Evolutionary conservation across 306 rosid genomes (phyloP), one percentile per base, ranked within the genome.

Genomic region (Rosa persica): DNA sequence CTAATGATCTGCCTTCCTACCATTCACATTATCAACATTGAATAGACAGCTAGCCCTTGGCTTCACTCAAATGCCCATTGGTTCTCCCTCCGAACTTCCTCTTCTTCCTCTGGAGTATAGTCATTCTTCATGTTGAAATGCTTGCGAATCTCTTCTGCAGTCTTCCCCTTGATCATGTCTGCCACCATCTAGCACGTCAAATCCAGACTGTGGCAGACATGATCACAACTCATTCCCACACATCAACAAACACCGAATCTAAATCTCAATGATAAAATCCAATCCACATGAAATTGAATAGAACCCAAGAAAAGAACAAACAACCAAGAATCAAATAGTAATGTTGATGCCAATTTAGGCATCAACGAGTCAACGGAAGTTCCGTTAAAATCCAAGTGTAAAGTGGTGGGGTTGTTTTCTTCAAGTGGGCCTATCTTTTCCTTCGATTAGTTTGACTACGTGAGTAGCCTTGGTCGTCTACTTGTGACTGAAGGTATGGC

Each of bases 51-150:
- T n/a, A n/a, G 42, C 40, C 69, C 9, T 5, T 8, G 11, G n/a
- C 20, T 46, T 72, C 76, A 16, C 17, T 48, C 62, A 49, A 72
- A 72, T 25, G 76, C 76, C 76, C 76, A 72, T 19, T 6, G 3
- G 7, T 72, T 72, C 27, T 72, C 62, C 43, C n/a, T 16, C 6
- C 76, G 62, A 6, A 72, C 23, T 9, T 30, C 23, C 4, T 12
- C 76, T 49, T 72, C 76, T 49, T 72, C 62, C 43, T 72, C 62
- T 4, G 44, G 61, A 12, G 61, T 71, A 8, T 23, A 71, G 60
- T 71, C 75, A 49, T 71, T 71, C 61, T 4, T 48, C 7, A 71
- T 72, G 61, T 72, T 48, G n/a, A 72, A 67, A 17, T 3, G 5
- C 20, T 27, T 6, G 42, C 68, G 68, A 3, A 62, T 62, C 19